Percentiles rank a stretch among this genome's conserved stretches.
These are phyloP conservation scores for Onygenales sp. DNA, from an alignment of 2,329 filamentous ascomycete genomes.

Conservation along the genomic window DNA sequence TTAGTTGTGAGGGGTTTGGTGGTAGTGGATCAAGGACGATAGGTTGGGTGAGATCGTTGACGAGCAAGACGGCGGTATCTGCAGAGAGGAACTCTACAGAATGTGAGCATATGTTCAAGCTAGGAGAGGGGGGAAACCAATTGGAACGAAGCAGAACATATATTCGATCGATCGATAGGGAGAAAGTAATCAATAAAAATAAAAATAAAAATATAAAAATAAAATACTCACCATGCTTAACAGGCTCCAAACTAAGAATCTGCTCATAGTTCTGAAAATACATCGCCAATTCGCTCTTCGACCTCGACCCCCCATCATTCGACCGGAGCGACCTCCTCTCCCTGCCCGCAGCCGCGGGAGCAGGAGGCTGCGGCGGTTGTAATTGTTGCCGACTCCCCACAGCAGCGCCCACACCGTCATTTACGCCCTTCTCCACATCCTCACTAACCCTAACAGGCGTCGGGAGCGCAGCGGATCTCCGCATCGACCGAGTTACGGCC, in stretches of 20 bases:
- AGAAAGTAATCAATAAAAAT: conserved; percentile 19
- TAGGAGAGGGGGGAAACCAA: no score
- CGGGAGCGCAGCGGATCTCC: conserved; percentile 2
- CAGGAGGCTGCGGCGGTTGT: conserved; percentile 6
- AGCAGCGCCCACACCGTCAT: not conserved
- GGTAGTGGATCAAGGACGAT: conserved; percentile 1
- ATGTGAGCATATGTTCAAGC: not conserved
- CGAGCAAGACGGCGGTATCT: conserved; percentile 63
- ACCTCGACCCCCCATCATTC: conserved; percentile 68
- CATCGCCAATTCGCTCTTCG: conserved; percentile 81
- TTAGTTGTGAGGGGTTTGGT: not conserved
- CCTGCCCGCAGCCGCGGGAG: not conserved
- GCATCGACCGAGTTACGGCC: conserved; percentile 12
- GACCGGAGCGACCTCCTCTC: conserved; percentile 74
- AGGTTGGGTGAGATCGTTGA: conserved; percentile 46
- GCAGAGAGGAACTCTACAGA: conserved; percentile 58
- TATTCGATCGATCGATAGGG: not conserved
- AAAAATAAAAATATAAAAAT: not conserved
- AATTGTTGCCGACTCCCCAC: not conserved
- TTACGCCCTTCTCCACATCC: conserved; percentile 3
- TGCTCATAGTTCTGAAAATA: conserved; percentile 96
- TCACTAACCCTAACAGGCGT: conserved; percentile 6
- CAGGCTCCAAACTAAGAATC: conserved; percentile 75
- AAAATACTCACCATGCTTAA: conserved; percentile 57
- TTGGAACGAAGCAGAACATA: no score